Evolutionary conservation across 495 filamentous ascomycete genomes (phyloP).

Genomic region (Hypoxylon intermedium): DNA sequence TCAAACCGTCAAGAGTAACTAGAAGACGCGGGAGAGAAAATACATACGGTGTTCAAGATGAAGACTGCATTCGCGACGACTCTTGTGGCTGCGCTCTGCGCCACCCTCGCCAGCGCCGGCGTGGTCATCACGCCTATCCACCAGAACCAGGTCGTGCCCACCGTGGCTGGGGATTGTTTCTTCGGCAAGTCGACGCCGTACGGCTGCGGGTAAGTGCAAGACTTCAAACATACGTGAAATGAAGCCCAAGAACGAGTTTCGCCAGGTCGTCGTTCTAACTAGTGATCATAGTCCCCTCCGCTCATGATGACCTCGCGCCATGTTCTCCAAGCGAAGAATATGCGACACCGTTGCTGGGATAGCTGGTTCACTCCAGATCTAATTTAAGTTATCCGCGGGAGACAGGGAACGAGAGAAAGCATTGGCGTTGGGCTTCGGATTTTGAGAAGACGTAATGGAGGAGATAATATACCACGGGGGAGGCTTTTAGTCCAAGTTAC

Average conservation of each 20-base stretch:
- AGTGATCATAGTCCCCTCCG: constrained; percentile 27
- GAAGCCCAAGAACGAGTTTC: no score
- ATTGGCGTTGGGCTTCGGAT: constrained; percentile 19
- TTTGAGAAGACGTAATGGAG: background rate
- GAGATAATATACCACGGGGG: background rate
- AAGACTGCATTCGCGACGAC: constrained; percentile 43
- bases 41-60: no score
- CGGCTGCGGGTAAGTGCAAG: constrained; percentile 55
- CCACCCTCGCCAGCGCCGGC: constrained; percentile 54
- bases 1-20: background rate
- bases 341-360: background rate
- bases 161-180: constrained; percentile 52
- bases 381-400: background rate
- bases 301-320: constrained; percentile 5
- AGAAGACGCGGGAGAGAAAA: background rate
- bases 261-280: constrained; percentile 9
- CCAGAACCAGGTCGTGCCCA: constrained; percentile 52
- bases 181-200: constrained; percentile 57
- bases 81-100: constrained; percentile 48
- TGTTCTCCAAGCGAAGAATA: background rate
- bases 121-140: constrained; percentile 56
- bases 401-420: background rate
- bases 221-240: no score
- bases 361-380: background rate
- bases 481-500: background rate